Evolutionary conservation across 1,139 yeast species (phyloP), one percentile per base, ranked within the genome.

Genomic region (Casaregolazyma suthepensis): DNA sequence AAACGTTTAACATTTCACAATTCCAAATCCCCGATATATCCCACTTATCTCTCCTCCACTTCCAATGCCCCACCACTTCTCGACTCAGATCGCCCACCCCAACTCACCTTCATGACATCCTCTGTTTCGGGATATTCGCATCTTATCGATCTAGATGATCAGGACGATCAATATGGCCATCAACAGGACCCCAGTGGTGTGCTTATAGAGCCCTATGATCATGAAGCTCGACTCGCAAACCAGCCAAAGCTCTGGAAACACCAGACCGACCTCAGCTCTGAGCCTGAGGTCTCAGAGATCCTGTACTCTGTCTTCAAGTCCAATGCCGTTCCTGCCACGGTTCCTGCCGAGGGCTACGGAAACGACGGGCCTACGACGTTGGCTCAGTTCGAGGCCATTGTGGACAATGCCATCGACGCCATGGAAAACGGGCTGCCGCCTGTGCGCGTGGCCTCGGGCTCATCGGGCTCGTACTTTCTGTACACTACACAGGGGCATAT

Each of bases 381-480:
- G 38, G 59, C 52, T 3, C 64, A 69, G 12, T 81, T 45, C 47
- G 54, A 51, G 17, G 46, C 48, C 17, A 43, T 54, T 13, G 53
- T 54, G 1, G 53, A 53, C 19, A 45, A 46, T 29, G 51, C 48
- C 6, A 18, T 76, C 58, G 69, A 71, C 20, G 56, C 56, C 1
- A 66, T 77, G 45, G 65, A 66, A 5, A 69, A 71, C 23, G 73
- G 71, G 2, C 62, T 71, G 10, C 68, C 69, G 20, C 88, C 91
- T 0, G 65, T 70, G 50, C 69, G 87, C 54, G 84, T 84, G 5
- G 65, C 81, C 9, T 77, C 80, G 22, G 93, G 93, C 0, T 82
- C 88, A 3, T 82, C 88, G 0, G 91, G 93, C 1, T 81, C 87
- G 54, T 85, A 85, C 63, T 85, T 85, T 64, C 72, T 84, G 2